Conservation (phyloP, 129 eudicot genomes). For the Ambrosia artemisiifolia region DNA sequence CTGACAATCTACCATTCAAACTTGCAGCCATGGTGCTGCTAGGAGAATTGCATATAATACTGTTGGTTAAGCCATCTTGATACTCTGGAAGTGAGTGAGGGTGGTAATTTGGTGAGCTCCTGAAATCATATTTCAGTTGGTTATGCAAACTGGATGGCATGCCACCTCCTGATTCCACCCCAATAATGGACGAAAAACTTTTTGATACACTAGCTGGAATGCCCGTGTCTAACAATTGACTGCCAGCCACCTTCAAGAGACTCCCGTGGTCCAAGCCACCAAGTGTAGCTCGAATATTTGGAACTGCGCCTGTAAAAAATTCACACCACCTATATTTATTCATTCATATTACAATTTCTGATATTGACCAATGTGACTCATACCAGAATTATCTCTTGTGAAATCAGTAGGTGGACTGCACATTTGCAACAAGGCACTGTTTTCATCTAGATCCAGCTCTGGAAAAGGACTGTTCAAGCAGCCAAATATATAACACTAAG, state of each 20-base stretch:
- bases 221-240: conserved; percentile 32
- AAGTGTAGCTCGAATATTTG: conserved; percentile 36
- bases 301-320: conserved; percentile 37
- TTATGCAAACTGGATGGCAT: neutral
- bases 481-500: conserved; percentile 18
- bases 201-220: conserved; percentile 59
- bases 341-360: conserved; percentile 2
- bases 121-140: conserved; percentile 54
- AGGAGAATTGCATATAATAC: conserved; percentile 41
- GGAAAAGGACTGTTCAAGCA: conserved; percentile 49
- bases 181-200: conserved; percentile 42
- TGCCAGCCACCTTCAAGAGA: neutral
- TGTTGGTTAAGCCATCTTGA: conserved; percentile 48
- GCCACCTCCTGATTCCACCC: too few relatives aligned
- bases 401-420: conserved; percentile 48
- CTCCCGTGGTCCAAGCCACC: conserved; percentile 33
- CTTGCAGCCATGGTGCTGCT: conserved; percentile 39
- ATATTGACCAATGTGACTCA: neutral
- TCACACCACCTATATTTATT: neutral
- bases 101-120: conserved; percentile 49
- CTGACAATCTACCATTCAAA: conserved; percentile 42
- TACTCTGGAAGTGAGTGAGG: conserved; percentile 77
- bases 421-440: conserved; percentile 51
- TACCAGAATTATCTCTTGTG: conserved; percentile 51
- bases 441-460: conserved; percentile 60